phyloP scores from a whole-genome alignment of 495 filamentous ascomycete species.

The Recurvomyces mirabilis region DNA sequence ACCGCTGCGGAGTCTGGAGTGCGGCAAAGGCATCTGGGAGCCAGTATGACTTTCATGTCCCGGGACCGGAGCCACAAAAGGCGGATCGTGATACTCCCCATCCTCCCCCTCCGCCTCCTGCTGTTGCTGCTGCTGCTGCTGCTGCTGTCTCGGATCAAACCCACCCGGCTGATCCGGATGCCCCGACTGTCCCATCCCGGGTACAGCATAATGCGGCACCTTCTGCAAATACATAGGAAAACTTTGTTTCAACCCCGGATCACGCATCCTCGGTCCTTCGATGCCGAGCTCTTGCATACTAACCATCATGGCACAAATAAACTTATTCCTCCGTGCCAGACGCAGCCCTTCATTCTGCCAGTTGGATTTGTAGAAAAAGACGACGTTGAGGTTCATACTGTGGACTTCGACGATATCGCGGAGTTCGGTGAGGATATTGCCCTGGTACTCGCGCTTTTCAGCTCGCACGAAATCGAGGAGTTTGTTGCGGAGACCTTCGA shows the following conservation, averaged over 20 bases:
- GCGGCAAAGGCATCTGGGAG: background rate
- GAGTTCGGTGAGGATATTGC: constrained; percentile 83
- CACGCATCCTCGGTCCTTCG: constrained; percentile 70
- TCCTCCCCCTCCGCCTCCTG: constrained; percentile 2
- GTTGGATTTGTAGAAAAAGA: constrained; percentile 96
- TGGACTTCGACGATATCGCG: constrained; percentile 53
- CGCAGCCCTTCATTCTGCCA: constrained; percentile 90
- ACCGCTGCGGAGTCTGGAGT: constrained; percentile 27
- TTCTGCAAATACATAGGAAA: constrained; percentile 50
- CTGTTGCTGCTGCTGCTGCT: constrained; percentile 8
- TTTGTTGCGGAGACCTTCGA: constrained; percentile 71
- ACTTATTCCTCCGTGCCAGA: constrained; percentile 83
- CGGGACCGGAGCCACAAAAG: constrained; percentile 21
- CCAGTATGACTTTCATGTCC: background rate
- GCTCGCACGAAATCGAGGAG: constrained; percentile 73
- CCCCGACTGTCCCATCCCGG: constrained; percentile 31
- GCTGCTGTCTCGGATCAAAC: constrained; percentile 10
- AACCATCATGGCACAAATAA: constrained; percentile 87
- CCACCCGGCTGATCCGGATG: constrained; percentile 29
- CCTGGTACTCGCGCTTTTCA: constrained; percentile 87
- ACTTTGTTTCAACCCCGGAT: constrained; percentile 52
- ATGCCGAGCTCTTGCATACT: constrained; percentile 77
- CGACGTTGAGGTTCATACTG: constrained; percentile 76
- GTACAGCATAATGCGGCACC: constrained; percentile 30
- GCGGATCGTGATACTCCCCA: constrained; percentile 24